Conservation (phyloP, 2,329 filamentous ascomycete species). For the Rutstroemia sp. region DNA sequence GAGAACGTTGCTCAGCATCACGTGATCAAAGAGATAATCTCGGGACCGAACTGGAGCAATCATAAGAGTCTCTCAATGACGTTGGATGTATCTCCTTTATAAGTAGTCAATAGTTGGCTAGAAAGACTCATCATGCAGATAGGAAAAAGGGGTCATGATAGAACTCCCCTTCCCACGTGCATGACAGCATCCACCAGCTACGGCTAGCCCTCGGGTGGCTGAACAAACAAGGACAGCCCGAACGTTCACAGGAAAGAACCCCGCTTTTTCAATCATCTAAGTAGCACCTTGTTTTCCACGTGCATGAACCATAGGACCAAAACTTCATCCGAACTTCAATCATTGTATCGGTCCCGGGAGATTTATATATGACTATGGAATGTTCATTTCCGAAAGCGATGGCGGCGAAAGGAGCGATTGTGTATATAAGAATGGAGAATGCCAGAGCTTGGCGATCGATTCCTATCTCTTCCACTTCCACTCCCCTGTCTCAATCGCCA, state of each 20-base stretch:
- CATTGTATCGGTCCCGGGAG: neutral
- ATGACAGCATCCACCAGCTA: neutral
- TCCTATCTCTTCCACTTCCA: neutral
- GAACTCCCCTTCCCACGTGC: neutral
- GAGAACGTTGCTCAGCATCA: no score
- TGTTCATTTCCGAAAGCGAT: neutral
- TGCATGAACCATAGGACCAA: conserved; percentile 6
- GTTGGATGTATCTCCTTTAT: neutral
- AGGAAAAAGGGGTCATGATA: neutral
- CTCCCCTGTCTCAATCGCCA: neutral
- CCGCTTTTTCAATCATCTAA: neutral
- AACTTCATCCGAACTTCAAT: neutral
- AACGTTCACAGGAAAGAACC: neutral
- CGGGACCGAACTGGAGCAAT: no score
- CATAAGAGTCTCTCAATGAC: neutral
- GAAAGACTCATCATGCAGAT: no score
- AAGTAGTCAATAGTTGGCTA: neutral
- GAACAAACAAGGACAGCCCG: neutral
- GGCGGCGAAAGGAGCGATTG: neutral
- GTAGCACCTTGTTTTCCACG: conserved; percentile 1
- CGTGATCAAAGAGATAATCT: no score
- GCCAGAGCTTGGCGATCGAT: neutral
- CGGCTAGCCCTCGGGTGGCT: no score
- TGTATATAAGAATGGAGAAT: neutral
- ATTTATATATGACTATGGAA: neutral